Conservation (phyloP, 2,329 filamentous ascomycete species). For the Neoarthrinium moseri region DNA sequence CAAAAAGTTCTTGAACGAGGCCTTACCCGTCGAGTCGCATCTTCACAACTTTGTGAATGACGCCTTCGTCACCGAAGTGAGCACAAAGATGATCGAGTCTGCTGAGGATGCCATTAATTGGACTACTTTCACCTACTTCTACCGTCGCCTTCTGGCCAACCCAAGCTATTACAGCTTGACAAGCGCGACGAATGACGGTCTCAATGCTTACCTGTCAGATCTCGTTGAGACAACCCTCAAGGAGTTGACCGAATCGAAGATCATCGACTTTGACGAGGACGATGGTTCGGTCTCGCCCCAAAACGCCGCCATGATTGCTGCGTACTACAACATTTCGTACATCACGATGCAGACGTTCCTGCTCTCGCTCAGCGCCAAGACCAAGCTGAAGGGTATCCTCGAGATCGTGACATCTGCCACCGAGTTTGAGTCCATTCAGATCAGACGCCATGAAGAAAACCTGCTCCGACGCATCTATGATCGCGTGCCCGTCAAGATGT, state of each 20-base stretch:
- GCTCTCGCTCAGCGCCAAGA: conserved; percentile 81
- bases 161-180: conserved; percentile 93
- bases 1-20: conserved; percentile 97
- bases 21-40: conserved; percentile 91
- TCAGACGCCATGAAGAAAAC: conserved; percentile 86
- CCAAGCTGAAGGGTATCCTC: conserved; percentile 93
- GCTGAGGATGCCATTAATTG: conserved; percentile 97
- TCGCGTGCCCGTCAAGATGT: conserved; percentile 92
- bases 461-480: conserved; percentile 92
- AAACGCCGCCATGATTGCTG: conserved; percentile 96
- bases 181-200: conserved; percentile 83
- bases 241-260: conserved; percentile 88
- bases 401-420: conserved; percentile 97
- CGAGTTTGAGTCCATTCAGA: conserved; percentile 94
- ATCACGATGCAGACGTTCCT: conserved; percentile 99
- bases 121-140: conserved; percentile 98
- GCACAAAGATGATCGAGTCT: conserved; percentile 90
- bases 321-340: conserved; percentile 99
- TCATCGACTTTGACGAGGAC: conserved; percentile 92
- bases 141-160: conserved; percentile 89
- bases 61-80: conserved; percentile 95
- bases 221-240: conserved; percentile 90
- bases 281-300: conserved; percentile 86
- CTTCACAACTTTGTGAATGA: conserved; percentile 90
- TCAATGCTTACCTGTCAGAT: conserved; percentile 94